These are phyloP conservation scores for Nakaseomyces nivariensis DNA, from an alignment of 1,139 yeast species.

Conservation along the genomic window DNA sequence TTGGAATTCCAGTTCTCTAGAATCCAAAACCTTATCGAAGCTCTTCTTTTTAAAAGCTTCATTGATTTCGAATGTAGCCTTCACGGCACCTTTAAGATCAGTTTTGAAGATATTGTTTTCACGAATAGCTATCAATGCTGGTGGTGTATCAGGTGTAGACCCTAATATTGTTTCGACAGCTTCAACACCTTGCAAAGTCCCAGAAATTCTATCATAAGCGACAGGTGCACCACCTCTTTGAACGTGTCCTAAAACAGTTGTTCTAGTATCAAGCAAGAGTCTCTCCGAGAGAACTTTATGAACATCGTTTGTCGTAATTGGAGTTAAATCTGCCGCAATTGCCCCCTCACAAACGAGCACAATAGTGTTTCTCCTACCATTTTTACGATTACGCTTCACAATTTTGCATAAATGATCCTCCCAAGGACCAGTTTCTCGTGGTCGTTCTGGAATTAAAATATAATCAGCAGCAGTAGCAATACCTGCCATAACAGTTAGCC, in stretches of 20 bases:
- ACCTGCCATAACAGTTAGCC: constrained; percentile 96
- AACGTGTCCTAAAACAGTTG: constrained; percentile 92
- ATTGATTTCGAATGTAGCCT: constrained; percentile 76
- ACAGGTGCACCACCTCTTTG: constrained; percentile 99
- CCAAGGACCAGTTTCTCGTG: constrained; percentile 39
- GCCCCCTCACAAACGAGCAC: constrained; percentile 99
- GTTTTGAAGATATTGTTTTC: constrained; percentile 81
- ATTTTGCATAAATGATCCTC: constrained; percentile 62
- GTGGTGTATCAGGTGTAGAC: constrained; percentile 80
- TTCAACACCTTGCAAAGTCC: constrained; percentile 94
- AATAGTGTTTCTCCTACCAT: constrained; percentile 88
- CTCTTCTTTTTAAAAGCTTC: constrained; percentile 68
- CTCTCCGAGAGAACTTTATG: constrained; percentile 63
- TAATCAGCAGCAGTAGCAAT: constrained; percentile 92
- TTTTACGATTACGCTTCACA: constrained; percentile 63
- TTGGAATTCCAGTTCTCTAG: constrained; percentile 79
- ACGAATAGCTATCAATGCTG: constrained; percentile 85
- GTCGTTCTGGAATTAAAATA: constrained; percentile 74
- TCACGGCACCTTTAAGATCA: constrained; percentile 82
- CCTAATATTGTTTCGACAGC: constrained; percentile 91
- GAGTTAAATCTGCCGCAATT: constrained; percentile 68
- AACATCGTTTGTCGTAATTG: constrained; percentile 71
- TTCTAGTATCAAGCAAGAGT: constrained; percentile 85
- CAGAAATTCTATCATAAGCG: constrained; percentile 81
- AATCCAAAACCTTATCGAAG: constrained; percentile 74